Percentiles rank a stretch among this genome's conserved stretches.
Conservation (phyloP, 2,329 filamentous ascomycete genomes). For the Venturiaceae sp. region DNA sequence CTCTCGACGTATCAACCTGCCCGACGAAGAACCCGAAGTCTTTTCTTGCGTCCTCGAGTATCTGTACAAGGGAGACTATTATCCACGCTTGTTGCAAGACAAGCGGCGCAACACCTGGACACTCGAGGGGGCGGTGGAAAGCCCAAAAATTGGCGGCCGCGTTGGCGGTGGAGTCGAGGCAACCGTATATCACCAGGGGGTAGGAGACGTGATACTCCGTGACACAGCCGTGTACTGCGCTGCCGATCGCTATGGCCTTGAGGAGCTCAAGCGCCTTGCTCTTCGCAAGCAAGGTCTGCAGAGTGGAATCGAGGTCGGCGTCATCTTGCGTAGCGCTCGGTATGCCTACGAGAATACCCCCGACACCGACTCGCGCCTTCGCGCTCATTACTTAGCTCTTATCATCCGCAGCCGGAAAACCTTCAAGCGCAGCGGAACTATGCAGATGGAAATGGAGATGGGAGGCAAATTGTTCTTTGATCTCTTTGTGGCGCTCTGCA, state of each 20-base stretch:
- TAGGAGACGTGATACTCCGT: constrained; percentile 69
- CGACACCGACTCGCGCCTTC: constrained; percentile 82
- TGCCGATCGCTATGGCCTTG: constrained; percentile 81
- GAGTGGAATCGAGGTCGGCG: constrained; percentile 82
- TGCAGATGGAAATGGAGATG: constrained; percentile 97
- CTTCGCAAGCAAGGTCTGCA: constrained; percentile 92
- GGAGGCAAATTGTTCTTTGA: constrained; percentile 95
- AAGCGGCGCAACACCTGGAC: constrained; percentile 81
- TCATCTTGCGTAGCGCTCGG: constrained; percentile 83
- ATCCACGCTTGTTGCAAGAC: constrained; percentile 78
- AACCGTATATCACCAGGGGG: constrained; percentile 67
- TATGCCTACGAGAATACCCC: constrained; percentile 95
- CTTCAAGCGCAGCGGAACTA: constrained; percentile 96
- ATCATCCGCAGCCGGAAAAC: constrained; percentile 96
- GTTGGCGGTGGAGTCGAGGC: constrained; percentile 51
- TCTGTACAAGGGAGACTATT: constrained; percentile 95
- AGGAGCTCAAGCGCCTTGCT: constrained; percentile 83
- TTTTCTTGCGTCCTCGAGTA: constrained; percentile 93
- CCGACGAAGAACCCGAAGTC: constrained; percentile 78
- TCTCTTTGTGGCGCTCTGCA: constrained; percentile 96
- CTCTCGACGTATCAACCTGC: constrained; percentile 68
- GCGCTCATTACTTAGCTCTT: constrained; percentile 93
- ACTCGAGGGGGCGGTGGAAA: constrained; percentile 61
- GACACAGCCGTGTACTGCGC: constrained; percentile 94
- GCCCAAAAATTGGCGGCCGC: constrained; percentile 45